Evolutionary conservation across 371 early-diverging fungal species (phyloP).

Genomic region (Cokeromyces recurvatus): DNA sequence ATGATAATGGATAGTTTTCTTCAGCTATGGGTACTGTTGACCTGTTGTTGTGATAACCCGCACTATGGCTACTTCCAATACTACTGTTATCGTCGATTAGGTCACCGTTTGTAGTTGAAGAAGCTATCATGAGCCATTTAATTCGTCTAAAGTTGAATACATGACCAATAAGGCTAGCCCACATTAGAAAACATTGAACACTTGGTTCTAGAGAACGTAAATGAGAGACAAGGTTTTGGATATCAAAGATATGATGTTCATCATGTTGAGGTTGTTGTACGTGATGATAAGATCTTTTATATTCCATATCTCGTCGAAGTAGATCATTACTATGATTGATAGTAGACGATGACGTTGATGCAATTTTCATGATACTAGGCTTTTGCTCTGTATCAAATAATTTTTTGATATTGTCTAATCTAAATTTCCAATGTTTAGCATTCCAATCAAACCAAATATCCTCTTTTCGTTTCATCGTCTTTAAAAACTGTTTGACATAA

Average conservation of each 20-base stretch:
- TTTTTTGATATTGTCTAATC: constrained; percentile 26
- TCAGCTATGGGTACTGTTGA: neutral
- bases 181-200: constrained; percentile 33
- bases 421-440: constrained; percentile 43
- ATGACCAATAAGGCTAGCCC: constrained; percentile 41
- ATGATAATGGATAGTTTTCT: neutral
- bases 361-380: constrained; percentile 24
- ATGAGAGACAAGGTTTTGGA: constrained; percentile 31
- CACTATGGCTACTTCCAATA: neutral
- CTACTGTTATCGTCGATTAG: constrained; percentile 4
- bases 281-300: no score
- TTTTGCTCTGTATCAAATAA: constrained; percentile 28
- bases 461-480: constrained; percentile 34
- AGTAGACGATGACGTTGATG: constrained; percentile 32
- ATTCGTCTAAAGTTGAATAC: constrained; percentile 14
- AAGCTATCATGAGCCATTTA: constrained; percentile 35
- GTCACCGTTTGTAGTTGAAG: constrained; percentile 1
- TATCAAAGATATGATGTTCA: constrained; percentile 30
- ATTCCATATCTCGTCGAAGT: no score
- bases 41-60: neutral
- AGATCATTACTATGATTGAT: no score
- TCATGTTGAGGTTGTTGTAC: no score
- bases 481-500: constrained; percentile 32
- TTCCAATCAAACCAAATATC: constrained; percentile 46
- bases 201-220: constrained; percentile 28